phyloP scores from a whole-genome alignment of 495 filamentous ascomycete genomes.

The Filosporella fistucella region DNA sequence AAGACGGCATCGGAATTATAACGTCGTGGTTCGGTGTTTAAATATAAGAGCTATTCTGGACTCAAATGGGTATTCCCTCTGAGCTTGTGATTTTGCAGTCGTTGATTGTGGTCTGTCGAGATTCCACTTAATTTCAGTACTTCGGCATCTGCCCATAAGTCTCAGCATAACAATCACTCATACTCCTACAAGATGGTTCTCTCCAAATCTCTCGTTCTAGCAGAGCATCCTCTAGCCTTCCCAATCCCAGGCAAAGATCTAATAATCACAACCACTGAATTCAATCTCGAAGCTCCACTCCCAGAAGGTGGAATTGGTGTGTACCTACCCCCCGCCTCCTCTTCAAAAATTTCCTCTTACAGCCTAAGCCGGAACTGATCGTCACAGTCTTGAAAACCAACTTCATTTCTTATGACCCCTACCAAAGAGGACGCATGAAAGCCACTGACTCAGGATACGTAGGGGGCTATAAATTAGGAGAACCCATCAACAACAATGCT shows the following conservation, averaged over 20 bases:
- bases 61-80: no score
- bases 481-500: conserved; percentile 49
- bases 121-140: no score
- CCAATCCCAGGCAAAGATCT: conserved; percentile 73
- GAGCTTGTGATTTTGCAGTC: no score
- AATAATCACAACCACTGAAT: conserved; percentile 51
- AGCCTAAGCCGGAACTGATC: no score
- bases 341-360: no score
- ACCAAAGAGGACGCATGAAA: conserved; percentile 69
- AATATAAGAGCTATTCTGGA: no score
- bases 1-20: no score
- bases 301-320: conserved; percentile 70
- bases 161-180: neutral
- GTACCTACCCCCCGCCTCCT: no score
- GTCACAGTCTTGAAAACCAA: conserved; percentile 63
- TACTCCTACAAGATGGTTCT: conserved; percentile 10
- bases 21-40: no score
- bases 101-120: no score
- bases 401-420: conserved; percentile 82
- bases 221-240: conserved; percentile 58
- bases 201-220: conserved; percentile 82
- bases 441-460: conserved; percentile 48
- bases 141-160: no score
- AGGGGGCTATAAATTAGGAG: conserved; percentile 46
- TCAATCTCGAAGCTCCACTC: conserved; percentile 58